Conservation (phyloP, 108 stramenopile genomes). For the Cyclostephanos invisitatus region DNA sequence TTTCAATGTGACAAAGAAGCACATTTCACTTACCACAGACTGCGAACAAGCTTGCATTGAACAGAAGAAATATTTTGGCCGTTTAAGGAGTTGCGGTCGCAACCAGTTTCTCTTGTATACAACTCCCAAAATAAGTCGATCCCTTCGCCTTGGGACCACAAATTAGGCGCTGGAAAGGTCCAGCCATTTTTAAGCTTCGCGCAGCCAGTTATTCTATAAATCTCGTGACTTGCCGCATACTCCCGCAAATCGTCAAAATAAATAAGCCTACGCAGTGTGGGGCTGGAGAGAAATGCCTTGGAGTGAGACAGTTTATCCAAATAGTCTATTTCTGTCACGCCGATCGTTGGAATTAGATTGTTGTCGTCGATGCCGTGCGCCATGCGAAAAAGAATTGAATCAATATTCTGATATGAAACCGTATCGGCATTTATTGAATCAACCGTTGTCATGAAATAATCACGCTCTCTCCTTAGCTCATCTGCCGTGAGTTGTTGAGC, state of each 20-base stretch:
- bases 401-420: constrained; percentile 31
- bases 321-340: constrained; percentile 10
- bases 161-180: constrained; percentile 35
- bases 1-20: neutral
- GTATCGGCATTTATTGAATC: constrained; percentile 16
- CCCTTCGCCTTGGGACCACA: constrained; percentile 25
- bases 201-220: constrained; percentile 33
- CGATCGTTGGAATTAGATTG: constrained; percentile 29
- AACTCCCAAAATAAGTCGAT: constrained; percentile 37
- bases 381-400: constrained; percentile 19
- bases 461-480: constrained; percentile 34
- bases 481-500: constrained; percentile 21
- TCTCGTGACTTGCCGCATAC: constrained; percentile 34
- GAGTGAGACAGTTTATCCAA: constrained; percentile 11
- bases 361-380: constrained; percentile 40
- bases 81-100: constrained; percentile 16
- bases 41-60: constrained; percentile 21
- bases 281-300: constrained; percentile 26
- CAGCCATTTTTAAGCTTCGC: constrained; percentile 2
- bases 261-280: constrained; percentile 23
- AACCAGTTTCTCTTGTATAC: constrained; percentile 27
- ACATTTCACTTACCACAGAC: constrained; percentile 19
- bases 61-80: constrained; percentile 6
- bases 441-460: constrained; percentile 15
- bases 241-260: constrained; percentile 44